These are phyloP conservation scores for Mycena filopes DNA, from an alignment of 768 basidiomycete species.

Conservation along the genomic window DNA sequence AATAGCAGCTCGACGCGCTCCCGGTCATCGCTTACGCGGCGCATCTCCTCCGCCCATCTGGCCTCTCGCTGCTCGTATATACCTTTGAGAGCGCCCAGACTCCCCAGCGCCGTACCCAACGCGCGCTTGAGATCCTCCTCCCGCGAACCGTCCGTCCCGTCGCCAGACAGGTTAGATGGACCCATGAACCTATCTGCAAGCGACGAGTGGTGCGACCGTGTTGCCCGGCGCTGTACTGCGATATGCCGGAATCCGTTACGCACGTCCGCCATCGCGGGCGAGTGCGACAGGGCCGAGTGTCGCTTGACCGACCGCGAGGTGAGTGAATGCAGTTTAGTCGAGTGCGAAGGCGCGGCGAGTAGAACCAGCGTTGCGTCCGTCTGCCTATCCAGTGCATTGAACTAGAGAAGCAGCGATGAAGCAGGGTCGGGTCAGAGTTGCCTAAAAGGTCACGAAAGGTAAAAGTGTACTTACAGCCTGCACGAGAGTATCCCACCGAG, in stretches of 20 bases:
- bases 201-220: slow-evolving; percentile 56
- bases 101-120: slow-evolving; percentile 73
- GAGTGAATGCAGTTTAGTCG: slow-evolving; percentile 70
- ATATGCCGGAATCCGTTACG: slow-evolving; percentile 69
- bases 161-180: slow-evolving; percentile 52
- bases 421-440: slow-evolving; percentile 46
- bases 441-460: slow-evolving; percentile 37
- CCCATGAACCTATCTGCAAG: slow-evolving; percentile 62
- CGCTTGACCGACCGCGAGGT: slow-evolving; percentile 78
- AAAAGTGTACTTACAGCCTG: slow-evolving; percentile 66
- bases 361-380: slow-evolving; percentile 84
- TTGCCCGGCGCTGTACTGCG: slow-evolving; percentile 62
- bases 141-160: slow-evolving; percentile 67
- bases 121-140: slow-evolving; percentile 77
- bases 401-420: slow-evolving; percentile 53
- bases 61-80: slow-evolving; percentile 78
- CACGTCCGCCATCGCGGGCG: slow-evolving; percentile 61
- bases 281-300: slow-evolving; percentile 55
- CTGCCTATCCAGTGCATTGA: slow-evolving; percentile 82
- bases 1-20: slow-evolving; percentile 74
- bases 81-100: slow-evolving; percentile 67
- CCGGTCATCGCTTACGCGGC: slow-evolving; percentile 70
- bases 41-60: slow-evolving; percentile 79
- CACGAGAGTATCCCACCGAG: slow-evolving; percentile 77
- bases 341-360: slow-evolving; percentile 79